Evolutionary conservation across 2,329 filamentous ascomycete species (phyloP).

Genomic region (Apiospora rasikravindrae): DNA sequence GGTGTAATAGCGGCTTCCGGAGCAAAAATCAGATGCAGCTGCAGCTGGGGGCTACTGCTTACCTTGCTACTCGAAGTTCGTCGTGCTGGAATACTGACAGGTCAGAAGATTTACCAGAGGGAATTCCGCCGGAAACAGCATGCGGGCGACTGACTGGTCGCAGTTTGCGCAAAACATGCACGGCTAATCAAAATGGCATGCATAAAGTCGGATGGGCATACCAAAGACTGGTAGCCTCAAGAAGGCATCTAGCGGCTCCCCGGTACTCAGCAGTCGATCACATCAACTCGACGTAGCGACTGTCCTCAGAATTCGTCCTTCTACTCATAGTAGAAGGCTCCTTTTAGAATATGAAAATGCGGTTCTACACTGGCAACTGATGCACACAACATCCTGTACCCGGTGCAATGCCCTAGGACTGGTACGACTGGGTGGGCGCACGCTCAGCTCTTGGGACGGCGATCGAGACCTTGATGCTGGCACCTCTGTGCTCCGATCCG

Average conservation of each 20-base stretch:
- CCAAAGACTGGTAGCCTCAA: background rate
- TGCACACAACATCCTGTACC: slow-evolving; percentile 15
- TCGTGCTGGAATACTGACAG: background rate
- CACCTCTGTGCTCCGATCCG: slow-evolving; percentile 34
- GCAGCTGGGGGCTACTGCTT: background rate
- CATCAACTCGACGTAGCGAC: slow-evolving; percentile 13
- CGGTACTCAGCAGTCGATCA: slow-evolving; percentile 3
- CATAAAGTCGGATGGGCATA: background rate
- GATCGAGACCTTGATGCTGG: slow-evolving; percentile 32
- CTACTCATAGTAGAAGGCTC: slow-evolving; percentile 6
- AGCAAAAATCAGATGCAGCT: background rate
- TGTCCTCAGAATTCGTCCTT: slow-evolving; percentile 9
- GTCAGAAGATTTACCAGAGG: background rate
- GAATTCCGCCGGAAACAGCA: background rate
- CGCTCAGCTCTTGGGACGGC: slow-evolving; percentile 25
- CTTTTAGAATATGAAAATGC: slow-evolving; percentile 10
- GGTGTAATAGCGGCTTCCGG: background rate
- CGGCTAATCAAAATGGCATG: background rate
- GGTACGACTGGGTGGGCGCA: background rate
- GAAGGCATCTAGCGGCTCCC: background rate
- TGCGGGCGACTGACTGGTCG: background rate
- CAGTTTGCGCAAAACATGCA: background rate
- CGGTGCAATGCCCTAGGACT: background rate
- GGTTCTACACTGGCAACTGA: background rate
- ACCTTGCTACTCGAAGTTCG: background rate